Percentiles rank a stretch among this genome's conserved stretches.
Conservation (phyloP, 495 filamentous ascomycete species). For the Podospora pseudopauciseta region DNA sequence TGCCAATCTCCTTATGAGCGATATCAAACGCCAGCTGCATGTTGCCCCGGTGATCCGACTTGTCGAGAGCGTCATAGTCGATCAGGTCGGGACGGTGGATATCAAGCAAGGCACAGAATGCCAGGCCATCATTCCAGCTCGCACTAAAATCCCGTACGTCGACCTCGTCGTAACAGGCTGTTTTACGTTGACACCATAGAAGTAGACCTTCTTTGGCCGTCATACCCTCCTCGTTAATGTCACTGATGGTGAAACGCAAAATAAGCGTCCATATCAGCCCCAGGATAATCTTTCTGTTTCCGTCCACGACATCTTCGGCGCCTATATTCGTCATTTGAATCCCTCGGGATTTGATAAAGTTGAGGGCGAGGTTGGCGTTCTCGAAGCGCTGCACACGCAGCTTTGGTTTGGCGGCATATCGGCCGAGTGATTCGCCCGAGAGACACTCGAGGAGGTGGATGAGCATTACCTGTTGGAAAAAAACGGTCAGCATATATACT, state of each 20-base stretch:
- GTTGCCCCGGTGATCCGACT: constrained; percentile 90
- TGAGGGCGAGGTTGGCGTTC: constrained; percentile 92
- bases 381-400: constrained; percentile 96
- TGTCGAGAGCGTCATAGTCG: constrained; percentile 91
- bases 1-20: constrained; percentile 92
- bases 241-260: constrained; percentile 94
- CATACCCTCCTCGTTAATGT: constrained; percentile 97
- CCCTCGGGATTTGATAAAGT: constrained; percentile 84
- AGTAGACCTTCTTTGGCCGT: constrained; percentile 94
- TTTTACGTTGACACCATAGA: constrained; percentile 97
- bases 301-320: constrained; percentile 96
- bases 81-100: constrained; percentile 97
- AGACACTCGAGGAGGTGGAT: constrained; percentile 97
- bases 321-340: constrained; percentile 99
- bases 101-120: constrained; percentile 93
- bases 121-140: constrained; percentile 96
- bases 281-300: constrained; percentile 94
- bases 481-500: constrained; percentile 11
- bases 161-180: constrained; percentile 95
- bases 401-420: constrained; percentile 93
- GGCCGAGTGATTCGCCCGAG: constrained; percentile 85
- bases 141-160: constrained; percentile 88
- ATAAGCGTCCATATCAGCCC: constrained; percentile 98
- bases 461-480: constrained; percentile 66
- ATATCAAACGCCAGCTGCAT: constrained; percentile 98